Evolutionary conservation across 2,329 filamentous ascomycete species (phyloP), one percentile per base, ranked within the genome.

Genomic region (Aspergillus pseudoviridinutans): DNA sequence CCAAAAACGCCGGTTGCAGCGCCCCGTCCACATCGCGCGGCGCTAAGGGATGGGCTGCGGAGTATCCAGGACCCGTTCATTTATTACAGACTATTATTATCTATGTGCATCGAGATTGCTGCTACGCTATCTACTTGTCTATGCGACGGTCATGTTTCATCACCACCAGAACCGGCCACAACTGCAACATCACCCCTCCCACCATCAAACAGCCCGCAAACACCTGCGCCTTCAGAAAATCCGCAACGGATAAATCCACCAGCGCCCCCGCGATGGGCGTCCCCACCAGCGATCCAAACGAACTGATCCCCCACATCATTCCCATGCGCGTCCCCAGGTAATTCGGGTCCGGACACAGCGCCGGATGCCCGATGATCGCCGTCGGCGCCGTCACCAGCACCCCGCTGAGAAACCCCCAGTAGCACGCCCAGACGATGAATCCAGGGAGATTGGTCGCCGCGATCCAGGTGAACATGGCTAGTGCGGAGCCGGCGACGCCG

Each of bases 261-360:
- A 73, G 52, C 5, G 69, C 64, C 1, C 71, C 71, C 0, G 69
- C 71, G 54, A 74, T 69, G 0, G 71, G 69, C 7, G 69, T 68
- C 1, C 69, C 71, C 4, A 66, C 66, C 32, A 73, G 54, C 3
- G 68, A 63, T 2, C 70, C 70, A 14, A 73, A 62, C 1, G 68
- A 70, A n/a, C 66, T 68, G 20, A 71, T 71, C 3, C 68, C 68
- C 69, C 68, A 72, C 69, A 71, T 71, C 69, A 72, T 72, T 4
- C 69, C 69, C 58, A 71, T 62, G 0, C 69, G 60, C 17, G 69
- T 71, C 1, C 69, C 69, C 14, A 68, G 64, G 53, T 61, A 69
- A 14, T 66, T 67, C 4, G 62, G 29, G 35, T 68, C 64, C 0
- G 66, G 62, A 44, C 66, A 70, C 46, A 70, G 66, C 1, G 66